These are phyloP conservation scores for Musa acuminata DNA, from an alignment of 176 grass and related monocot species.

Conservation along the genomic window DNA sequence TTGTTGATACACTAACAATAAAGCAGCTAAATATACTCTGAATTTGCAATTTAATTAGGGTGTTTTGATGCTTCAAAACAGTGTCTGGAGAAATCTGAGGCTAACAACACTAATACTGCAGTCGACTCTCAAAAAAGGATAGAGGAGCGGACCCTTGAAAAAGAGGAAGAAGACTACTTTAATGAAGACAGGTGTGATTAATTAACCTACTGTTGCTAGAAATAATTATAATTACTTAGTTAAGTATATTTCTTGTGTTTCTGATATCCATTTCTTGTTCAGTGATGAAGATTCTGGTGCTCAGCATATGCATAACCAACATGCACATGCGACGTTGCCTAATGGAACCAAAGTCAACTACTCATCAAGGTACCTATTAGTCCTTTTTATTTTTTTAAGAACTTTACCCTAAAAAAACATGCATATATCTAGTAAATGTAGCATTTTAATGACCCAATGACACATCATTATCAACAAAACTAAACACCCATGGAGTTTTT, in stretches of 20 bases:
- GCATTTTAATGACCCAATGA: no score
- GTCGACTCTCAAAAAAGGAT: slow-evolving; percentile 40
- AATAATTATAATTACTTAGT: no score
- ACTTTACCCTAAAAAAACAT: background rate
- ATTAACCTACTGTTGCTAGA: background rate
- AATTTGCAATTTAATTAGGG: no score
- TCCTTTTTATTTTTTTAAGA: background rate
- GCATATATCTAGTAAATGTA: no score
- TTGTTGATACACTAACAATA: no score
- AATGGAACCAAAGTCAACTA: slow-evolving; percentile 55
- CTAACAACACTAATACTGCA: slow-evolving; percentile 28
- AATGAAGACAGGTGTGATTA: slow-evolving; percentile 54
- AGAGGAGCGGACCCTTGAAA: slow-evolving; percentile 46
- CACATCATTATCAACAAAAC: no score
- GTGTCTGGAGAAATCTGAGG: slow-evolving; percentile 25
- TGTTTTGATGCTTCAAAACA: no score
- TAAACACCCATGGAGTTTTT: no score
- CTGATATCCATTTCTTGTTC: slow-evolving; percentile 3
- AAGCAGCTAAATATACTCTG: no score
- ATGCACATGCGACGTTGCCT: slow-evolving; percentile 29
- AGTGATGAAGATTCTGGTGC: slow-evolving; percentile 57
- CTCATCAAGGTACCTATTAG: slow-evolving; percentile 36
- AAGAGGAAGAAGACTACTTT: slow-evolving; percentile 65
- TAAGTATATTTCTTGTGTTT: no score
- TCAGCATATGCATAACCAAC: slow-evolving; percentile 28